Conservation (phyloP, 139 green algal genomes). For the Nannochloris sp. region DNA sequence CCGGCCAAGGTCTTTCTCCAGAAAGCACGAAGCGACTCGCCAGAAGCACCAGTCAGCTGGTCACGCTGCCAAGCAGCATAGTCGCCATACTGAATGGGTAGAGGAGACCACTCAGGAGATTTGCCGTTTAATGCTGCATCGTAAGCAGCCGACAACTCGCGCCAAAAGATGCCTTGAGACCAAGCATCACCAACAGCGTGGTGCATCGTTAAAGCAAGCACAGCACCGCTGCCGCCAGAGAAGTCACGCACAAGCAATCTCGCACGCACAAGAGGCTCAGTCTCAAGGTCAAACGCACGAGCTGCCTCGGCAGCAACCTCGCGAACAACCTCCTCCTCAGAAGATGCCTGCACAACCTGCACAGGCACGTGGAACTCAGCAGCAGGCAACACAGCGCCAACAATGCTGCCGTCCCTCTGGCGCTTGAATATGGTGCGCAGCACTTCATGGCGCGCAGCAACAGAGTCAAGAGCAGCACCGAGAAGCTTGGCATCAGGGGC, state of each 20-base stretch:
- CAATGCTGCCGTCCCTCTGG: neutral
- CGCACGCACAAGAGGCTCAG: neutral
- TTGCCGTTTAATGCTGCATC: neutral
- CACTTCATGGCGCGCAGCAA: neutral
- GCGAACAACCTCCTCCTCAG: neutral
- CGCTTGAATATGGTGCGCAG: neutral
- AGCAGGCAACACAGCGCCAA: neutral
- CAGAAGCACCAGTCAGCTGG: neutral
- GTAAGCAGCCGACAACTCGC: neutral
- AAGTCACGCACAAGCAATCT: neutral
- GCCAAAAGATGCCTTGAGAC: neutral
- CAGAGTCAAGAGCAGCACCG: neutral
- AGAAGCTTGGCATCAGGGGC: no score
- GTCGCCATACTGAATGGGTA: neutral
- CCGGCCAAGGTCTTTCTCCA: constrained; percentile 1
- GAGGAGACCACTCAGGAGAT: neutral
- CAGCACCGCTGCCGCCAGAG: neutral
- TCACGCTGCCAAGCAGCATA: constrained; percentile 9
- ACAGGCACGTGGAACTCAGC: neutral
- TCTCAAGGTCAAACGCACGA: neutral
- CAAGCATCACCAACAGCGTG: constrained; percentile 4
- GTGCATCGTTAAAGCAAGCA: neutral
- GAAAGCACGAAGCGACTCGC: neutral
- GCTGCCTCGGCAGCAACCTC: neutral
- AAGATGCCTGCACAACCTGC: neutral